Percentiles rank a stretch among this genome's conserved stretches.
phyloP scores from a whole-genome alignment of 1,284 basidiomycete genomes.

The Cryptococcus amylolentus region DNA sequence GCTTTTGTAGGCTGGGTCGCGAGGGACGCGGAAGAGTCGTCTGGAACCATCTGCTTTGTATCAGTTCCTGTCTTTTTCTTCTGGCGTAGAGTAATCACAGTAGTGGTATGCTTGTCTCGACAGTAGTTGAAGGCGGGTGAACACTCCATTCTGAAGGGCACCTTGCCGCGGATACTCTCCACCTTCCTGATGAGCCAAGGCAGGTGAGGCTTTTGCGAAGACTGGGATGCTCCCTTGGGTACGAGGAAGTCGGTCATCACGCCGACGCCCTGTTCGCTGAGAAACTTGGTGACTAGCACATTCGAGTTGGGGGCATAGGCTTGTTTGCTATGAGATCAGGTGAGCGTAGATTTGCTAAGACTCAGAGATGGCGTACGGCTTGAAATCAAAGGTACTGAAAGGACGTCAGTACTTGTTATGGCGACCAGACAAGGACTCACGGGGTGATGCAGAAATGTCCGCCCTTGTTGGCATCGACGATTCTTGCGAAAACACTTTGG shows the following conservation, averaged over 20 bases:
- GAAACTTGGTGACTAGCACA: slow-evolving; percentile 80
- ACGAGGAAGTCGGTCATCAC: slow-evolving; percentile 61
- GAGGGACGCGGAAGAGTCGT: slow-evolving; percentile 52
- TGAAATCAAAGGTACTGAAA: slow-evolving; percentile 31
- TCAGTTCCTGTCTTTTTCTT: background rate
- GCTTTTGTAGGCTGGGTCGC: slow-evolving; percentile 59
- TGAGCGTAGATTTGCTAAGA: slow-evolving; percentile 48
- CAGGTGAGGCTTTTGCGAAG: slow-evolving; percentile 49
- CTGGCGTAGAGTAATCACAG: slow-evolving; percentile 32
- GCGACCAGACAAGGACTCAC: slow-evolving; percentile 27
- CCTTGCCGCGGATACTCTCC: slow-evolving; percentile 73
- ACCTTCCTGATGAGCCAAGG: slow-evolving; percentile 85
- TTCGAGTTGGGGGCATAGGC: slow-evolving; percentile 84
- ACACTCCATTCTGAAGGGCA: slow-evolving; percentile 76
- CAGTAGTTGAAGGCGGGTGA: slow-evolving; percentile 94
- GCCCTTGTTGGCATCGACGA: slow-evolving; percentile 59
- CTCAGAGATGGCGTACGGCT: slow-evolving; percentile 19
- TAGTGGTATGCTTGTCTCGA: slow-evolving; percentile 64
- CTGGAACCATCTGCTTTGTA: slow-evolving; percentile 41
- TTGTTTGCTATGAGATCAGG: slow-evolving; percentile 62
- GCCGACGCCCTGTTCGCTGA: slow-evolving; percentile 75
- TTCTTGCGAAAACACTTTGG: slow-evolving; percentile 67
- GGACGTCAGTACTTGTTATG: background rate
- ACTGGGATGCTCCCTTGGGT: slow-evolving; percentile 37
- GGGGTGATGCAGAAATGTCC: slow-evolving; percentile 86